phyloP scores from a whole-genome alignment of 345 rosid genomes.

The Nephelium lappaceum region DNA sequence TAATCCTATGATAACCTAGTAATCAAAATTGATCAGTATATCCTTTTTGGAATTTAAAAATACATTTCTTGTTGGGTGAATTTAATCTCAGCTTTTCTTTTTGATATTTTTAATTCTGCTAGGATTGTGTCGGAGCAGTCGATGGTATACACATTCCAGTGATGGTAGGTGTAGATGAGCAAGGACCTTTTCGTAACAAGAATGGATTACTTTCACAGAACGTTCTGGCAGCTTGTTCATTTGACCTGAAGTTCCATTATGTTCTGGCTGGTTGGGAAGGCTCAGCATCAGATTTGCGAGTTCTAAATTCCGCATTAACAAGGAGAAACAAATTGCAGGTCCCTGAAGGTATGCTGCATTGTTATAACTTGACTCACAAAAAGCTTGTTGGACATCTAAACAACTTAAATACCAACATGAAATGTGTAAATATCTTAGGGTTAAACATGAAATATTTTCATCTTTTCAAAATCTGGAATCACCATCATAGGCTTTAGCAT shows the following conservation, averaged over 20 bases:
- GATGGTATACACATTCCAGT: constrained; percentile 85
- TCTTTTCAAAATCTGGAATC: neutral
- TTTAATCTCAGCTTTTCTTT: neutral
- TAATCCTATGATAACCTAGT: constrained; percentile 20
- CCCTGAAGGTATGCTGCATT: constrained; percentile 61
- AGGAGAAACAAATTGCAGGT: constrained; percentile 67
- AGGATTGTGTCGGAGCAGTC: constrained; percentile 87
- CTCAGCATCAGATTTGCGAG: constrained; percentile 79
- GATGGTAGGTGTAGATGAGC: constrained; percentile 91
- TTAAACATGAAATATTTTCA: neutral
- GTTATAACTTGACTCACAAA: neutral
- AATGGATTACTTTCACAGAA: constrained; percentile 79
- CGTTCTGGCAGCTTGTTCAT: constrained; percentile 77
- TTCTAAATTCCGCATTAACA: constrained; percentile 75
- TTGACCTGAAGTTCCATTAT: constrained; percentile 82
- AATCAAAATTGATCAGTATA: neutral
- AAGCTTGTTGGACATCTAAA: neutral
- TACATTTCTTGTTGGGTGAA: neutral
- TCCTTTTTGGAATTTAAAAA: constrained; percentile 8
- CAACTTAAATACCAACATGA: neutral
- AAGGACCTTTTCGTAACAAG: constrained; percentile 81
- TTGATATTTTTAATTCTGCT: constrained; percentile 26
- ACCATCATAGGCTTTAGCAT: neutral
- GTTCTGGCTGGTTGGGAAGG: constrained; percentile 99
- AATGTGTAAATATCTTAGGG: neutral